Conservation (phyloP, 805 yeast genomes). For the Blastobotrys terrestris region DNA sequence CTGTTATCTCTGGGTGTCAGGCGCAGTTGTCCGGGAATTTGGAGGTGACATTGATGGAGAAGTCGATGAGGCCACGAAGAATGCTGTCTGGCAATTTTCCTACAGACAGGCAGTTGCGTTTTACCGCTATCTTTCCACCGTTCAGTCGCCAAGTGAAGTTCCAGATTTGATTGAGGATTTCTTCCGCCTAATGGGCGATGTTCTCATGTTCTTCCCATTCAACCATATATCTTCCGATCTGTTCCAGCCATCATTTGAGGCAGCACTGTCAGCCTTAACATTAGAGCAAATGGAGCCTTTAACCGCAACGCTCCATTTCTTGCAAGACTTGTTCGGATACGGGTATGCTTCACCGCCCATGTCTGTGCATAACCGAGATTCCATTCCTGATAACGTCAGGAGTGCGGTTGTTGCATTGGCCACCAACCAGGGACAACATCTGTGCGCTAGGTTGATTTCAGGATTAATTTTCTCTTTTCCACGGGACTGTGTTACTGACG, state of each 20-base stretch:
- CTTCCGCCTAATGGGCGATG: conserved; percentile 70
- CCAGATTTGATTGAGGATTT: conserved; percentile 83
- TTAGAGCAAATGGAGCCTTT: conserved; percentile 69
- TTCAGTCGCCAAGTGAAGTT: conserved; percentile 47
- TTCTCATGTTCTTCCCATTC: conserved; percentile 67
- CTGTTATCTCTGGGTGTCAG: conserved; percentile 87
- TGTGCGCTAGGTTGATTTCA: conserved; percentile 47
- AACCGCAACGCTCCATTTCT: conserved; percentile 60
- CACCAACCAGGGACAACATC: conserved; percentile 48
- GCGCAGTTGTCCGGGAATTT: conserved; percentile 63
- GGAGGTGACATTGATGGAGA: conserved; percentile 40
- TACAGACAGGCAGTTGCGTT: conserved; percentile 58
- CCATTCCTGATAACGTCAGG: conserved; percentile 51
- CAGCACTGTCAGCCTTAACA: conserved; percentile 49
- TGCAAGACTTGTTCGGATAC: conserved; percentile 81
- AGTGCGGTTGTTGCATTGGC: conserved; percentile 40
- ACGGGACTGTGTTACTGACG: conserved; percentile 61
- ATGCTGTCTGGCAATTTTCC: conserved; percentile 69
- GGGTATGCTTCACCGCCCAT: conserved; percentile 78
- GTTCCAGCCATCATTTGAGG: conserved; percentile 44
- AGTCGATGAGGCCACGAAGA: conserved; percentile 42
- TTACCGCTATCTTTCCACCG: conserved; percentile 34
- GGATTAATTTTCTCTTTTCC: conserved; percentile 73
- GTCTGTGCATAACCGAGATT: conserved; percentile 38
- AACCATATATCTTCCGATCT: conserved; percentile 40